Base-by-base conservation (phyloP, 768 basidiomycete genomes). In the Suillus clintonianus region DNA sequence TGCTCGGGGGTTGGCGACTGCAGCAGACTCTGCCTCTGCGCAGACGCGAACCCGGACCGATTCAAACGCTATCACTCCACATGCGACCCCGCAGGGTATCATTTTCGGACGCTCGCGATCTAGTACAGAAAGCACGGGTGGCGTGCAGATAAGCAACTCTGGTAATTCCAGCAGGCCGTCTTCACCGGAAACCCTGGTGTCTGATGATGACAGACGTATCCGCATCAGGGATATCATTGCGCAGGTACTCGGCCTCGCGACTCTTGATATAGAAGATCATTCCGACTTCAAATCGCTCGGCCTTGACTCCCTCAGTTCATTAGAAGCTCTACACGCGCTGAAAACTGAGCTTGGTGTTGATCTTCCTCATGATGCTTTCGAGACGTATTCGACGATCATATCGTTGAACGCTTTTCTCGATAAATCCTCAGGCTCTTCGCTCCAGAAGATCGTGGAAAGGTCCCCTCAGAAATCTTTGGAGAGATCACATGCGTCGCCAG, bases 221-320 rank as follows among this genome's bases (percentile, higher is more conserved):
- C 71, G 76, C 34, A 72, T 85, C 7, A 80, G 78, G n/a, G 61
- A 60, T 6, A 68, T 85, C 24, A 72, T 88, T 19, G 80, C 85
- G 0, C 69, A 74, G 2, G 80, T 85, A 14, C 78, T 89, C 0
- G 76, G 77, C 19, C 60, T 73, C 0, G 22, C 54, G 4, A 61
- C 69, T 19, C 4, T 45, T 1, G 69, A 74, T 15, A 76, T 90
- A 34, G 62, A 71, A 1, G 84, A 84, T 34, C 81, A 82, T 14
- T 69, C 74, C 0, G 80, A 85, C 24, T 75, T 91, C 10, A 78
- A 78, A n/a, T 71, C 76, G 0, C 77, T 89, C 14, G 89, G 89
- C 4, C 73, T 90, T n/a, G 88, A 90, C 68, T 90, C 89, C 0
- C 72, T 91, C 59, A 82, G 83, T 30, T 84, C 85, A 2, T 87